phyloP scores from a whole-genome alignment of 345 rosid genomes.

The Excoecaria cochinchinensis region DNA sequence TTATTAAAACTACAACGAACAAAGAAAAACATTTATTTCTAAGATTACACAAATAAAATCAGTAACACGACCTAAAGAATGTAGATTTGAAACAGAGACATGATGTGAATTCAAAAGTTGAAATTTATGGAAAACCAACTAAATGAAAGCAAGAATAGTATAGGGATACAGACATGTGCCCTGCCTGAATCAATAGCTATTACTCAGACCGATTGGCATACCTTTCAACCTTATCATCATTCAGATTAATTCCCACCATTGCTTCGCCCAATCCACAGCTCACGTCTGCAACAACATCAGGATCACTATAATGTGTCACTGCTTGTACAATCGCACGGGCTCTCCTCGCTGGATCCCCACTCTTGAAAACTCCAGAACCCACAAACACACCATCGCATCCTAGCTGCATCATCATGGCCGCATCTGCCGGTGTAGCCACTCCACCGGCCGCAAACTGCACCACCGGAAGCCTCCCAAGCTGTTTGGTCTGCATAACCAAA shows the following conservation, averaged over 20 bases:
- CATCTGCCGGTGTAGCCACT: slow-evolving; percentile 33
- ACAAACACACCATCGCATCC: slow-evolving; percentile 36
- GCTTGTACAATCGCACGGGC: slow-evolving; percentile 35
- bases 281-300: slow-evolving; percentile 29
- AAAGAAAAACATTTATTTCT: neutral
- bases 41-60: neutral
- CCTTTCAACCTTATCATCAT: slow-evolving; percentile 36
- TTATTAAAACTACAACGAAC: neutral
- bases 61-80: neutral
- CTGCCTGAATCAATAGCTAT: slow-evolving; percentile 35
- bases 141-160: neutral
- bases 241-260: slow-evolving; percentile 38
- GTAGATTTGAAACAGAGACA: neutral
- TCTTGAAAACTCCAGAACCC: slow-evolving; percentile 35
- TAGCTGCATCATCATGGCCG: slow-evolving; percentile 35
- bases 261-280: slow-evolving; percentile 40
- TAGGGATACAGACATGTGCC: slow-evolving; percentile 29
- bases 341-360: slow-evolving; percentile 31
- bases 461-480: slow-evolving; percentile 31
- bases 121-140: neutral
- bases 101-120: neutral
- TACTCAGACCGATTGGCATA: slow-evolving; percentile 32
- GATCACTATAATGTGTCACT: slow-evolving; percentile 32
- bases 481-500: slow-evolving; percentile 35
- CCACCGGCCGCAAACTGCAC: slow-evolving; percentile 35